A percentile compares a stretch with the other conserved stretches of the same genome.
Evolutionary conservation across 805 yeast genomes (phyloP).

Genomic region (Metschnikowia lochheadii): DNA sequence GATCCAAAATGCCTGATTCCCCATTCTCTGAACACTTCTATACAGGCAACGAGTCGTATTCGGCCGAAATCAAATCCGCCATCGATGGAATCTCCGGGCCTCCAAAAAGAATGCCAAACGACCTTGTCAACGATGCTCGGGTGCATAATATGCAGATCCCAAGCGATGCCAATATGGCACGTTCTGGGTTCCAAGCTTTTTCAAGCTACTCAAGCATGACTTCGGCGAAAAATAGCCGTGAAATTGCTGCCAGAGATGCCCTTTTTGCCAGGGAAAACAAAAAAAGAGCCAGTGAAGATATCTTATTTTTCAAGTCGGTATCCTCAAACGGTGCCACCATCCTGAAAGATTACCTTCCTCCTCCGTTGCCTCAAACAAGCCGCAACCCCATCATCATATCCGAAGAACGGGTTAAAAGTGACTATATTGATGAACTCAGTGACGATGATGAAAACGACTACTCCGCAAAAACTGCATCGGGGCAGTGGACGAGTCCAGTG

Average conservation of each 20-base stretch:
- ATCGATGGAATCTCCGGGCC: constrained; percentile 10
- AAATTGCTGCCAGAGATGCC: neutral
- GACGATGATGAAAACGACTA: constrained; percentile 4
- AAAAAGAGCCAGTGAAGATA: constrained; percentile 1
- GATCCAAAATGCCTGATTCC: constrained; percentile 5
- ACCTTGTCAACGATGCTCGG: constrained; percentile 10
- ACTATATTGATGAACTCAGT: constrained; percentile 3
- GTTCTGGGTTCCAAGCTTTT: neutral
- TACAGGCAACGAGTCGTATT: constrained; percentile 5
- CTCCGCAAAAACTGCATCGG: constrained; percentile 7
- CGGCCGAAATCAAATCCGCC: constrained; percentile 2
- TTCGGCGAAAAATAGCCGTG: neutral
- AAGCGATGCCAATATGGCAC: neutral
- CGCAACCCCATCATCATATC: constrained; percentile 12
- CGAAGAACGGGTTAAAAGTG: neutral
- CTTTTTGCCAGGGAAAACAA: neutral
- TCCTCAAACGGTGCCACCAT: constrained; percentile 7
- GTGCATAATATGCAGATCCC: constrained; percentile 4
- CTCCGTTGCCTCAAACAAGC: constrained; percentile 6
- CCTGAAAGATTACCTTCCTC: constrained; percentile 14
- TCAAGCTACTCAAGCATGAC: neutral
- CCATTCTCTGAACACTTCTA: constrained; percentile 7
- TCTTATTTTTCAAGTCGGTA: constrained; percentile 6
- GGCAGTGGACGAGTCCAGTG: constrained; percentile 40
- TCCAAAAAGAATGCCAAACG: constrained; percentile 12